Base-by-base conservation (phyloP, 1,139 yeast genomes). In the Scheffersomyces parashehatae region DNA sequence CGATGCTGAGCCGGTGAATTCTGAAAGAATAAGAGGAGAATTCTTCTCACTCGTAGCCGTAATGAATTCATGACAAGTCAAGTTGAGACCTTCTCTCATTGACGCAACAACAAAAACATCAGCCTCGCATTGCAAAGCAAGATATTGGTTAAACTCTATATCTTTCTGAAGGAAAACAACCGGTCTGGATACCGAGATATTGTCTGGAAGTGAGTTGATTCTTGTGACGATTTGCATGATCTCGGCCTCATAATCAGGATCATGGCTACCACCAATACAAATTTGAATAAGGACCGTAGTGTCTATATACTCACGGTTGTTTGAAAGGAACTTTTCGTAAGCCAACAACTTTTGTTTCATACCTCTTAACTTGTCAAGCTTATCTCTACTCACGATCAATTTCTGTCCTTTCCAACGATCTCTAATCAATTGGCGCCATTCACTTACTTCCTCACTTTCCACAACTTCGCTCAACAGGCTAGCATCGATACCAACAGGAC, bases 1-100 rank as follows among this genome's bases (percentile, higher is more conserved):
- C 2, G 85, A 77, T 0, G 98, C 96, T 11, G 97, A 87, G 1
- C 99, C 99, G 0, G 97, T 90, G 55, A 95, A 93, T 63, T 93
- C 99, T 33, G 96, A 87, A 47, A 93, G 67, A 45, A 93, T 77
- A 52, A 93, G 75, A 0, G 98, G 97, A 0, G 97, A 86, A 51
- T 86, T 82, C 50, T 80, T 78, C 35, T 79, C 82, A 28, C 75
- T 70, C 3, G 95, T 81, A 24, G 96, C 89, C 44, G 84, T 85
- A 32, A 90, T 80, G 60, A 86, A 95, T 62, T 93, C 99, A 59
- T 95, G 99, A 56, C 97, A 90, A 0, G 99, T 90, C 59, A 93
- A 73, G 58, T 93, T 93, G 88, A 93, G 87, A 14, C 99, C 99
- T 64, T 95, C 99, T 60, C 99, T 82, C 76, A 93, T 79, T 1